A percentile compares a stretch with the other conserved stretches of the same genome.
Evolutionary conservation across 305 asterid species (phyloP).

Genomic region (Solanum aculeatissimum): DNA sequence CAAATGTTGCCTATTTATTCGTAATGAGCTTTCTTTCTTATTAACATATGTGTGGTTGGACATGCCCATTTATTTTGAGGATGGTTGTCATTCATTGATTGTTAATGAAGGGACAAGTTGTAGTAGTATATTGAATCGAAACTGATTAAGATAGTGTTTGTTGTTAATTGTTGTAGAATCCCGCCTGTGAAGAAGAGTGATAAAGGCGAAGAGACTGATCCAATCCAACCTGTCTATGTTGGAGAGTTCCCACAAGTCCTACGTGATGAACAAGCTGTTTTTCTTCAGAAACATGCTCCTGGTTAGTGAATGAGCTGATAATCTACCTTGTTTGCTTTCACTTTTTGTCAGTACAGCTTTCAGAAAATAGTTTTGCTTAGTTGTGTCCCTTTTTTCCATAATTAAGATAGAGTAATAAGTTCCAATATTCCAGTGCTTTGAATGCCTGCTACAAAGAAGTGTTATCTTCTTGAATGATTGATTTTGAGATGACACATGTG

Average conservation of each 20-base stretch:
- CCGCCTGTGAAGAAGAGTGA: slow-evolving; percentile 48
- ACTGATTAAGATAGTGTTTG: neutral
- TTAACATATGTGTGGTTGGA: neutral
- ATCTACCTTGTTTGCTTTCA: neutral
- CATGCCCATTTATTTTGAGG: neutral
- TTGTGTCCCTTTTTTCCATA: neutral
- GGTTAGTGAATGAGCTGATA: slow-evolving; percentile 36
- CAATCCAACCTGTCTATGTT: slow-evolving; percentile 57
- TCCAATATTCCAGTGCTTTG: neutral
- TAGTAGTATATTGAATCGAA: neutral
- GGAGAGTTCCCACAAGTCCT: slow-evolving; percentile 83
- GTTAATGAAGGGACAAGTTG: neutral
- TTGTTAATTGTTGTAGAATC: slow-evolving; percentile 37
- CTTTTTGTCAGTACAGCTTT: neutral
- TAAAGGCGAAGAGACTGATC: slow-evolving; percentile 42
- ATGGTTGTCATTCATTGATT: neutral
- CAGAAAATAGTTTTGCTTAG: neutral
- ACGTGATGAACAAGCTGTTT: slow-evolving; percentile 62
- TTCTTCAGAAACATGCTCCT: slow-evolving; percentile 37
- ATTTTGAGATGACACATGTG: neutral
- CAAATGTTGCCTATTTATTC: neutral
- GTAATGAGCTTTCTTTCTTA: neutral
- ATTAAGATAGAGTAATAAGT: neutral
- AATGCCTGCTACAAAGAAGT: neutral
- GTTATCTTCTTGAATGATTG: neutral